Evolutionary conservation across 805 yeast species (phyloP), one percentile per base, ranked within the genome.

Genomic region (Hermanozyma aechmeae): DNA sequence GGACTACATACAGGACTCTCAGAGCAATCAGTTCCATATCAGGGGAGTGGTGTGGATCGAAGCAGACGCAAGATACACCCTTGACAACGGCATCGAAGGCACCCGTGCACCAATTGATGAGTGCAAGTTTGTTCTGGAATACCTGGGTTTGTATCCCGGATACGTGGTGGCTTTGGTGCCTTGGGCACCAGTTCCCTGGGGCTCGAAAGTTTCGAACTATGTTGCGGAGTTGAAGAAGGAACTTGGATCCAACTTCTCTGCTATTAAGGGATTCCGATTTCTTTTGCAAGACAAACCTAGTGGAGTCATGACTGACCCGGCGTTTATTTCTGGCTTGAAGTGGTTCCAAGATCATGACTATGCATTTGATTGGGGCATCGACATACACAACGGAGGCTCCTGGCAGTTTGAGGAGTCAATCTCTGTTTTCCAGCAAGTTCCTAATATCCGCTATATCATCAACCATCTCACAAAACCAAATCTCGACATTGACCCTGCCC

Each of bases 391-490:
- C 13, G 51, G 56, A 4, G 71, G 71, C 0, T 16, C 50, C 4
- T 51, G 61, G 55, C 72, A 66, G 38, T 46, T 59, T 12, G 52
- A 53, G 18, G 70, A 66, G 33, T 49, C 62, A 10, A 29, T 35
- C 4, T 26, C 41, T 13, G 37, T 62, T 25, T 40, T 59, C 16
- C 13, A 33, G 6, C 33, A 48, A 8, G 50, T 57, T 2, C 44
- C 49, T 5, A 37, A 45, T 13, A 45, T 58, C 11, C 48, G 43
- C 5, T 55, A 48, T 30, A 49, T 66, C 16, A 44, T 65, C 16
- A 60, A 66, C 37, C 73, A 66, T 43, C 42, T 65, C 32, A 50
- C 60, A 3, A 66, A 66, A 39, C 70, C 73, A 1, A 48, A 53
- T 27, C 43, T 56, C 10, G 30, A 35, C 1, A 12, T 33, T 8